Base-by-base conservation (phyloP, 352 stramenopile species). In the Pythium dissimile region DNA sequence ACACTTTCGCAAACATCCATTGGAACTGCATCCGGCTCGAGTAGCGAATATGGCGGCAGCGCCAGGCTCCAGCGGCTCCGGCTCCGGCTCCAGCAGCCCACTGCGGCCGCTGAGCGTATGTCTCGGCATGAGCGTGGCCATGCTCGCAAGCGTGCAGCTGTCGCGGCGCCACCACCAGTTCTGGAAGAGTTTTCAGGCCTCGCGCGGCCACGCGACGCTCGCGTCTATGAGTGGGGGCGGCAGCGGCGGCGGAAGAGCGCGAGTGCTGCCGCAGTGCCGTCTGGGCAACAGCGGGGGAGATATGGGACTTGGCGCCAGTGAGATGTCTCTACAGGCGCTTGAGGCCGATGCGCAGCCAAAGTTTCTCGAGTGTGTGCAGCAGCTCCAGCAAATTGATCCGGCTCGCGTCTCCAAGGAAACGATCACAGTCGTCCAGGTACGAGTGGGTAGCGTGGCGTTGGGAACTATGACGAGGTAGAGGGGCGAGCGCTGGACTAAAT, bases 391-490 rank as follows among this genome's bases (percentile, higher is more conserved):
- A 20, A 62, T 64, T 16, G 54, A 61, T 2, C 30, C 53, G 10
- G 43, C 47, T 4, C 67, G 61, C 28, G 62, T 80, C 7, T 83
- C 77, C 46, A 75, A 67, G 26, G 71, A 89, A 56, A 88, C 75
- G 23, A 92, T 92, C 64, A 89, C 77, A 11, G 67, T 92, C 43
- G 82, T 89, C 30, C 82, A 89, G 75, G 80, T 89, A 50, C 16
- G 55, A 8, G 13, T 13, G 31, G 16, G 34, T 16, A 16, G 16
- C 32, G 16, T 46, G 15, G 20, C 21, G 6, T 12, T 54, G 12
- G 27, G n/a, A n/a, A n/a, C n/a, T n/a, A n/a, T n/a, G n/a, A n/a
- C n/a, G n/a, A n/a, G n/a, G n/a, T n/a, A n/a, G n/a, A n/a, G n/a
- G n/a, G n/a, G n/a, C n/a, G n/a, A n/a, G n/a, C n/a, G n/a, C n/a